A percentile compares a stretch with the other conserved stretches of the same genome.
Evolutionary conservation across 2,329 filamentous ascomycete species (phyloP).

Genomic region (Apiospora sp.): DNA sequence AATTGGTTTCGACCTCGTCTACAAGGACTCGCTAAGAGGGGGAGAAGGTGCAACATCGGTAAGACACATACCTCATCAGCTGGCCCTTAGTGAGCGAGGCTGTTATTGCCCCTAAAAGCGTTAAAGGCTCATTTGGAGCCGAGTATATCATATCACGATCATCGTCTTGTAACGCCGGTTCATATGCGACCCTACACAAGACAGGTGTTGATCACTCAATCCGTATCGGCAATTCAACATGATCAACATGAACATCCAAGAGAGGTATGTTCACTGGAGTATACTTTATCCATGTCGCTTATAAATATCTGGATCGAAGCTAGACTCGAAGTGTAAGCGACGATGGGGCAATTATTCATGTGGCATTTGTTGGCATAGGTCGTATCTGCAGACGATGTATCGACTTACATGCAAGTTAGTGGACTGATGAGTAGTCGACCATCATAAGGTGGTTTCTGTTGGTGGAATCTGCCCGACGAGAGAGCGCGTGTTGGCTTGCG

Average conservation of each 20-base stretch:
- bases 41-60: neutral
- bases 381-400: conserved; percentile 12
- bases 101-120: neutral
- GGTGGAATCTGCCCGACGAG: neutral
- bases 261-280: neutral
- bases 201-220: neutral
- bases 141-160: conserved; percentile 21
- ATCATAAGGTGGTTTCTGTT: neutral
- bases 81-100: neutral
- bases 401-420: neutral
- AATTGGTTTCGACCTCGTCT: neutral
- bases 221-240: neutral
- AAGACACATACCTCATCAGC: neutral
- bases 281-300: conserved; percentile 1
- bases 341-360: neutral
- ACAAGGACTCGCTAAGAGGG: neutral
- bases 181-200: neutral
- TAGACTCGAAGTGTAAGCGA: neutral
- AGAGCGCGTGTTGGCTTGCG: neutral
- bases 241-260: neutral
- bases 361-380: neutral
- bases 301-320: neutral
- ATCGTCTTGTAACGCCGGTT: neutral
- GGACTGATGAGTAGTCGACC: neutral
- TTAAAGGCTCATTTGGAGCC: neutral